A percentile compares a stretch with the other conserved stretches of the same genome.
Evolutionary conservation across 805 yeast species (phyloP).

Genomic region (Allodekkera sacchari): DNA sequence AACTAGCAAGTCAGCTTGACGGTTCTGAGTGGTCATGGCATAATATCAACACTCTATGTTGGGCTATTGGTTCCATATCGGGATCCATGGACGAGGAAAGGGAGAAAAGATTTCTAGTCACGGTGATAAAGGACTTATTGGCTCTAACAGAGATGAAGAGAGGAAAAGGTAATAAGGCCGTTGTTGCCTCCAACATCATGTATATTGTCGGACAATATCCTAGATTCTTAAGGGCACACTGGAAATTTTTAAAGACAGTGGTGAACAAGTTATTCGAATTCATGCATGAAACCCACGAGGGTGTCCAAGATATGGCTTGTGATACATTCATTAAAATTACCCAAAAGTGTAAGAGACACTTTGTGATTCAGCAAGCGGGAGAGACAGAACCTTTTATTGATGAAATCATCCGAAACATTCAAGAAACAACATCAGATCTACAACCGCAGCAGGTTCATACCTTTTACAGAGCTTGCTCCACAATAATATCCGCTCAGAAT

Average conservation of each 20-base stretch:
- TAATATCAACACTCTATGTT: constrained; percentile 90
- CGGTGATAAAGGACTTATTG: constrained; percentile 85
- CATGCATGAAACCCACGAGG: constrained; percentile 99
- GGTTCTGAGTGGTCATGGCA: constrained; percentile 99
- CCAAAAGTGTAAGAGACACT: constrained; percentile 89
- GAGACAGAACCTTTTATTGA: constrained; percentile 88
- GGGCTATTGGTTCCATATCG: constrained; percentile 99
- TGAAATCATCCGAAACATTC: constrained; percentile 78
- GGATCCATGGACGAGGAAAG: constrained; percentile 98
- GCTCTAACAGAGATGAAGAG: constrained; percentile 92
- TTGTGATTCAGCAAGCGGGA: constrained; percentile 77
- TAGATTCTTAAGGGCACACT: constrained; percentile 91
- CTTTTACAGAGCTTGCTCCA: constrained; percentile 95
- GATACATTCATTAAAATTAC: constrained; percentile 97
- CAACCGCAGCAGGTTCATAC: constrained; percentile 98
- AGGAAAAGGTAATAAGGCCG: constrained; percentile 97
- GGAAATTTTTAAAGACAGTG: constrained; percentile 95
- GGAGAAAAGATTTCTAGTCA: constrained; percentile 89
- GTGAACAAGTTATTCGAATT: constrained; percentile 93
- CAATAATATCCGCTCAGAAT: constrained; percentile 82
- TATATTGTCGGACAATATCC: constrained; percentile 99
- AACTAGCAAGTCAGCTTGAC: constrained; percentile 86
- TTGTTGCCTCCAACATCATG: constrained; percentile 99
- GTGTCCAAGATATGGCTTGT: constrained; percentile 99
- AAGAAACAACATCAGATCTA: constrained; percentile 80